Conservation (phyloP, 495 filamentous ascomycete species). For the Apiosordaria backusii region DNA sequence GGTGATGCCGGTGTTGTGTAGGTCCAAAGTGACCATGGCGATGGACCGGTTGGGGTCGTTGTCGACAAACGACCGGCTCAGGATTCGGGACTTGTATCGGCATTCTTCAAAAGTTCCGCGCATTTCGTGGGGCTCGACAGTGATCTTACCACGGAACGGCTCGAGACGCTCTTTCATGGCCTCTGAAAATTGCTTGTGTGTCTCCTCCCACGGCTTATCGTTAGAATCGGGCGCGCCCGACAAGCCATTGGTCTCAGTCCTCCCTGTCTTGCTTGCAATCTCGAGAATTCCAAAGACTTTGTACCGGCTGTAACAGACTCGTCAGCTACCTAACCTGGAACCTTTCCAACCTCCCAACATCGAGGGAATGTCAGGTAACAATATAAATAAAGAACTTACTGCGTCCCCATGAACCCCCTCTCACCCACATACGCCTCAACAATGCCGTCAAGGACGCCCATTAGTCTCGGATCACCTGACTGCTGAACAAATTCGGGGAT, state of each 20-base stretch:
- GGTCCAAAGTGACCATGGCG: conserved; percentile 44
- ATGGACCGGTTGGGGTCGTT: conserved; percentile 42
- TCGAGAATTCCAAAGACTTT: conserved; percentile 54
- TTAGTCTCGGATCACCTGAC: conserved; percentile 42
- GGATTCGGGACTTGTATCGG: conserved; percentile 42
- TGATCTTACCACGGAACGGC: conserved; percentile 40
- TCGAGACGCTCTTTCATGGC: conserved; percentile 52
- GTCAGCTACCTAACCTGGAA: not conserved
- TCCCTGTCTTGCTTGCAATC: conserved; percentile 48
- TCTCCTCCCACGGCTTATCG: conserved; percentile 48
- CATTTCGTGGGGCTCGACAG: conserved; percentile 48
- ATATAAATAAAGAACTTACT: conserved; percentile 19
- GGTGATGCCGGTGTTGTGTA: conserved; percentile 47
- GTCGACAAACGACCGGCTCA: conserved; percentile 42
- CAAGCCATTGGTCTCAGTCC: conserved; percentile 49
- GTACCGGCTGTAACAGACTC: conserved; percentile 28
- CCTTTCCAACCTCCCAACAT: not conserved
- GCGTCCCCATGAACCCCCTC: conserved; percentile 52
- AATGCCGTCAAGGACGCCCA: conserved; percentile 48
- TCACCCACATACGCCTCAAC: conserved; percentile 49
- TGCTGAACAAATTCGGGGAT: conserved; percentile 48
- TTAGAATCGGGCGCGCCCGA: conserved; percentile 41
- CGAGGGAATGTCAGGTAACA: not conserved
- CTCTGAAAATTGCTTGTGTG: conserved; percentile 48
- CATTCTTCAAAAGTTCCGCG: conserved; percentile 52